phyloP scores from a whole-genome alignment of 345 rosid species.

The Populus euphratica region DNA sequence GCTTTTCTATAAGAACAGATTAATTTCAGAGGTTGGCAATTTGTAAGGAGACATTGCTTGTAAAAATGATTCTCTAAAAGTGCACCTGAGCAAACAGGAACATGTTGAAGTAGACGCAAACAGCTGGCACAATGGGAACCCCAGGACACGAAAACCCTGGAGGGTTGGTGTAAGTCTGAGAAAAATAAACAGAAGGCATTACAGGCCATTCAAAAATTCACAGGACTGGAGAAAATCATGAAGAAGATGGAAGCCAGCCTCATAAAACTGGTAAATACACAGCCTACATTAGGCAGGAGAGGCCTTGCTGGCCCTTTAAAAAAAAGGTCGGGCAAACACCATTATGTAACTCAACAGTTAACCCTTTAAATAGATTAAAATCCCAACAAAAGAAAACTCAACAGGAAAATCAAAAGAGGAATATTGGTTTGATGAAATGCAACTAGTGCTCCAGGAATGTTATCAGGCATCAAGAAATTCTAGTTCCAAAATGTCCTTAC shows the following conservation, averaged over 20 bases:
- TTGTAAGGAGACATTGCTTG: background rate
- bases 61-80: background rate
- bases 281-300: background rate
- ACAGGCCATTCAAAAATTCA: background rate
- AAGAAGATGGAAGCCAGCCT: background rate
- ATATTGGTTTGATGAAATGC: background rate
- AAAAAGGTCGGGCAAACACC: background rate
- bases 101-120: constrained; percentile 86
- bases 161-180: constrained; percentile 53
- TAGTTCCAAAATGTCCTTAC: background rate
- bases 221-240: background rate
- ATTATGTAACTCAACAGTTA: background rate
- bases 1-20: background rate
- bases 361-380: background rate
- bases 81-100: constrained; percentile 94
- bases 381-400: background rate
- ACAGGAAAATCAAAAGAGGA: too few relatives aligned
- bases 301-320: background rate
- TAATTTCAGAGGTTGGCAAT: background rate
- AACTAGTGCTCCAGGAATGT: background rate
- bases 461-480: background rate
- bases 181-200: background rate
- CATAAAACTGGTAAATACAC: too few relatives aligned
- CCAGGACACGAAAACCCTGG: constrained; percentile 83
- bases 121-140: constrained; percentile 73